phyloP scores from a whole-genome alignment of 2,329 filamentous ascomycete species.

The Botryotinia globosa region DNA sequence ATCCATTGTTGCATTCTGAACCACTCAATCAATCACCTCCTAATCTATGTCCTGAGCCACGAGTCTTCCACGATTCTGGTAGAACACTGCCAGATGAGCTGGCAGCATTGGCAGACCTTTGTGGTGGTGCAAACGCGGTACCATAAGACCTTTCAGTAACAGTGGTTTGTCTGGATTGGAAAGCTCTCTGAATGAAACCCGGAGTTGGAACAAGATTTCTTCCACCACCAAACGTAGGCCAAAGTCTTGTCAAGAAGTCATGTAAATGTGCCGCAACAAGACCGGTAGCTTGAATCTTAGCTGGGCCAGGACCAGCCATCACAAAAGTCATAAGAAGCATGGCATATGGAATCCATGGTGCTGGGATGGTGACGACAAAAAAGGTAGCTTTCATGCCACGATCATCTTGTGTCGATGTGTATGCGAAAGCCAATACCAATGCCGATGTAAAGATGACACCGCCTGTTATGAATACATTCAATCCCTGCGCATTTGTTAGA shows the following conservation, averaged over 20 bases:
- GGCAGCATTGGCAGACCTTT: conserved; percentile 42
- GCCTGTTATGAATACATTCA: conserved; percentile 51
- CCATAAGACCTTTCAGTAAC: conserved; percentile 57
- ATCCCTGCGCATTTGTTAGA: conserved; percentile 43
- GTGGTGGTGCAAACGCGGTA: conserved; percentile 51
- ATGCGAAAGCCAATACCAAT: conserved; percentile 74
- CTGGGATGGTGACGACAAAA: conserved; percentile 79
- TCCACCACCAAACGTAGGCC: conserved; percentile 85
- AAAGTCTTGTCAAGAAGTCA: conserved; percentile 84
- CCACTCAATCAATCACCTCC: conserved; percentile 44
- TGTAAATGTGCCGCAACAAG: conserved; percentile 84
- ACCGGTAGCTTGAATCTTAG: conserved; percentile 69
- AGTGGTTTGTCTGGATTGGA: conserved; percentile 49
- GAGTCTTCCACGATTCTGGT: conserved; percentile 61
- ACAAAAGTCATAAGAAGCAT: conserved; percentile 75
- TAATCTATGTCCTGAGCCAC: conserved; percentile 61
- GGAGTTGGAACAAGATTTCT: conserved; percentile 75
- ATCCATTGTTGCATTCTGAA: neutral
- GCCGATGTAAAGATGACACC: conserved; percentile 56
- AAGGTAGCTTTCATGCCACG: conserved; percentile 72
- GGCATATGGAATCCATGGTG: conserved; percentile 76
- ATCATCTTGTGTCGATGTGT: conserved; percentile 84
- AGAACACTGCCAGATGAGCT: conserved; percentile 50
- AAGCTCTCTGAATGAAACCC: conserved; percentile 63
- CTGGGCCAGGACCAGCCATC: conserved; percentile 54